Percentiles rank a stretch among this genome's conserved stretches.
Conservation (phyloP, 2,329 filamentous ascomycete genomes). For the Lachnellula occidentalis region DNA sequence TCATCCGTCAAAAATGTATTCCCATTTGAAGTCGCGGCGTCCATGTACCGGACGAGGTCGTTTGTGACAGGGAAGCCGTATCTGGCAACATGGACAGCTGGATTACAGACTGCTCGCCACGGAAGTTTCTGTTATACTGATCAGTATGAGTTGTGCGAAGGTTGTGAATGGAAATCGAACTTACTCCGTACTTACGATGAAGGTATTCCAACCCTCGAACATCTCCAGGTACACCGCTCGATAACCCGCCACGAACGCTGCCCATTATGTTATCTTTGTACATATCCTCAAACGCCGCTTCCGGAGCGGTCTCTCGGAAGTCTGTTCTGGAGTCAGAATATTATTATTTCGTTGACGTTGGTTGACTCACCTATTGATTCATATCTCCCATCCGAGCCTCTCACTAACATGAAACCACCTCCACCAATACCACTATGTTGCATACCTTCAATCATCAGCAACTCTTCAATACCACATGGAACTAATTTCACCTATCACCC, state of each 20-base stretch:
- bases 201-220: slow-evolving; percentile 74
- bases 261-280: slow-evolving; percentile 63
- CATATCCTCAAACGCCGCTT: slow-evolving; percentile 79
- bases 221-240: slow-evolving; percentile 67
- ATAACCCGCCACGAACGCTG: slow-evolving; percentile 68
- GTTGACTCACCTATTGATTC: slow-evolving; percentile 55
- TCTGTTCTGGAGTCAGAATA: slow-evolving; percentile 40
- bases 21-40: slow-evolving; percentile 37
- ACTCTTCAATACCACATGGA: not conserved
- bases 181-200: slow-evolving; percentile 64
- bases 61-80: slow-evolving; percentile 67
- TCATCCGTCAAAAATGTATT: slow-evolving; percentile 56
- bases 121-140: slow-evolving; percentile 43
- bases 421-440: slow-evolving; percentile 82
- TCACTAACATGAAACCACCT: slow-evolving; percentile 83
- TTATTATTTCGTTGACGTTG: not conserved
- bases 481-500: slow-evolving; percentile 53
- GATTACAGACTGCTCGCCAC: slow-evolving; percentile 67
- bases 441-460: slow-evolving; percentile 44
- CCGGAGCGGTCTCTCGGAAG: slow-evolving; percentile 83
- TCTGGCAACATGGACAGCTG: slow-evolving; percentile 68
- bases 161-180: slow-evolving; percentile 9
- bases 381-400: slow-evolving; percentile 66
- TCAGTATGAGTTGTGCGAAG: not conserved
- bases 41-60: slow-evolving; percentile 73